Evolutionary conservation across 768 basidiomycete species (phyloP).

Genomic region (Tulasnella sp.): DNA sequence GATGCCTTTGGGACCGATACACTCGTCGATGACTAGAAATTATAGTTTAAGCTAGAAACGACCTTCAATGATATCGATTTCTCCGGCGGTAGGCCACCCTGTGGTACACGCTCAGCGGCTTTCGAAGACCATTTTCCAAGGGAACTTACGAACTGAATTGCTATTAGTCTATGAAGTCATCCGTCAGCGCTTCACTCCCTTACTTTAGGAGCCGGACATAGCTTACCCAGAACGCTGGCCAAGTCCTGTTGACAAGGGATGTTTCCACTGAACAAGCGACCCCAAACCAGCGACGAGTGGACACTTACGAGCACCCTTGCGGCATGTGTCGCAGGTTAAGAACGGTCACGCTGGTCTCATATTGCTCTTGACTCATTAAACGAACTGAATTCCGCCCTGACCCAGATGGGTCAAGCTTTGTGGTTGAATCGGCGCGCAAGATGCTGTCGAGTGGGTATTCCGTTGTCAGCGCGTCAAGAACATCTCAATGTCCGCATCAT

Average conservation of each 20-base stretch:
- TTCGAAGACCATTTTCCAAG: conserved; percentile 34
- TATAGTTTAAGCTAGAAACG: too few relatives aligned
- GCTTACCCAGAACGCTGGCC: conserved; percentile 35
- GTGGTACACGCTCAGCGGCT: conserved; percentile 25
- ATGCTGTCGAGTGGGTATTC: too few relatives aligned
- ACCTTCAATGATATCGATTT: conserved; percentile 27
- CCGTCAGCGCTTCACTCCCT: too few relatives aligned
- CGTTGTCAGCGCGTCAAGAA: too few relatives aligned
- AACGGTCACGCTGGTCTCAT: conserved; percentile 41
- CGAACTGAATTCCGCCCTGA: conserved; percentile 49
- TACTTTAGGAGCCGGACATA: not conserved
- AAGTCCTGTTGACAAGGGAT: conserved; percentile 24
- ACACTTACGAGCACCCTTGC: conserved; percentile 28
- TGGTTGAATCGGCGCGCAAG: conserved; percentile 43
- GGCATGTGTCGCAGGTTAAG: conserved; percentile 50
- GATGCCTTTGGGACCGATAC: too few relatives aligned
- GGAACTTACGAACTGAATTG: not conserved
- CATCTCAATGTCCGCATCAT: too few relatives aligned
- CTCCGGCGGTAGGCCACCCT: conserved; percentile 38
- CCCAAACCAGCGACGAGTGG: not conserved
- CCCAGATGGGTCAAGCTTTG: conserved; percentile 34
- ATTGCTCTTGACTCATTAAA: conserved; percentile 40
- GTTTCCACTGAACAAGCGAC: conserved; percentile 9
- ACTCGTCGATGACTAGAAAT: too few relatives aligned
- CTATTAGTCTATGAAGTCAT: too few relatives aligned